Conservation (phyloP, 768 basidiomycete genomes). For the Boletus bicolor region DNA sequence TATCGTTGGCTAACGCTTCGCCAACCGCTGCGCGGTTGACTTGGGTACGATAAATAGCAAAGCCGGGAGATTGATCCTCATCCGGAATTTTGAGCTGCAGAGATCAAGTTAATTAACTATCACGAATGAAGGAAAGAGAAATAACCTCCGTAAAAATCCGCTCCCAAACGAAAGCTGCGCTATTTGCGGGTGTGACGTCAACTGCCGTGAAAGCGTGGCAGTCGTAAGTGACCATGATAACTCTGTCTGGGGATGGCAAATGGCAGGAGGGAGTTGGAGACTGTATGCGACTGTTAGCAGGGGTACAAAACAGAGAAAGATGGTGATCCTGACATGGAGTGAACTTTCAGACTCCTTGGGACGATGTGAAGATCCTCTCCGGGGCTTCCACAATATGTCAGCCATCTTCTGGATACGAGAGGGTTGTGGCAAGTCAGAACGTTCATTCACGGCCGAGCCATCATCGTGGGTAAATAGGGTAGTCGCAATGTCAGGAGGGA, state of each 20-base stretch:
- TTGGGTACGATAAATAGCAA: conserved; percentile 84
- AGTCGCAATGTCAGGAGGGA: conserved; percentile 40
- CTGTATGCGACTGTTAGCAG: conserved; percentile 20
- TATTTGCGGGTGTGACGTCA: conserved; percentile 63
- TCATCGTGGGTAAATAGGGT: conserved; percentile 37
- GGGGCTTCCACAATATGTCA: conserved; percentile 24
- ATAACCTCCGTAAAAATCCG: conserved; percentile 76
- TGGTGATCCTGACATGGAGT: conserved; percentile 18
- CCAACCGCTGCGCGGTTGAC: conserved; percentile 77
- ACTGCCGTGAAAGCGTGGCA: conserved; percentile 74
- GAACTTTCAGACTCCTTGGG: conserved; percentile 27
- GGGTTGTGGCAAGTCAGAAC: conserved; percentile 27
- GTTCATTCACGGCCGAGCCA: conserved; percentile 32
- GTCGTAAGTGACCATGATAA: conserved; percentile 71
- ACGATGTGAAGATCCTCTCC: conserved; percentile 31
- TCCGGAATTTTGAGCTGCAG: conserved; percentile 73
- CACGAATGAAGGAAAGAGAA: conserved; percentile 6
- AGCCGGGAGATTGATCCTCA: conserved; percentile 68
- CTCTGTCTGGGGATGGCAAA: conserved; percentile 30
- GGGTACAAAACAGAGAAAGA: neutral
- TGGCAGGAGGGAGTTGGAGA: conserved; percentile 30
- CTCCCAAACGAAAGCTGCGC: conserved; percentile 70
- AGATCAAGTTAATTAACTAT: conserved; percentile 1
- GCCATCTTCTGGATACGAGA: conserved; percentile 34
- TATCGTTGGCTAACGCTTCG: conserved; percentile 67